Conservation (phyloP, 2,329 filamentous ascomycete species). For the Neonectria hederae region DNA sequence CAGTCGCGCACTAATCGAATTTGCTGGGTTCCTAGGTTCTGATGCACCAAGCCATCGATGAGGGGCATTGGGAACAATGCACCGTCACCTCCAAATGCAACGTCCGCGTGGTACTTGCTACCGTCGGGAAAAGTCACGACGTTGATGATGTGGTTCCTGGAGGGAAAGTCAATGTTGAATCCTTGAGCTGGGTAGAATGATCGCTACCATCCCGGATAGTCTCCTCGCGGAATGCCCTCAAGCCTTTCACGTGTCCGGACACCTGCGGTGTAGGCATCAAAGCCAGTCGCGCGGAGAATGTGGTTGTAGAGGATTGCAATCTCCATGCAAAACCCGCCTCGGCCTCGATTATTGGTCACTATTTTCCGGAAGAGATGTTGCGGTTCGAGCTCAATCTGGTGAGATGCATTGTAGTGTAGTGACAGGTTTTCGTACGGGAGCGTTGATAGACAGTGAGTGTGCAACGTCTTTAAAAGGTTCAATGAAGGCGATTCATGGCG, state of each 20-base stretch:
- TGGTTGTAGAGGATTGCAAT: conserved; percentile 64
- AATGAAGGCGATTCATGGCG: conserved; percentile 21
- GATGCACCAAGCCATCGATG: conserved; percentile 50
- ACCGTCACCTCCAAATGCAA: conserved; percentile 73
- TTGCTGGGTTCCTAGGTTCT: conserved; percentile 64
- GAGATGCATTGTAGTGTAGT: conserved; percentile 59
- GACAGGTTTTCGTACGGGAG: conserved; percentile 67
- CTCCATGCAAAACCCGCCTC: conserved; percentile 71
- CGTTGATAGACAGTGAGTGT: conserved; percentile 39
- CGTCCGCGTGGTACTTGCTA: conserved; percentile 65
- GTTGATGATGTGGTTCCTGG: conserved; percentile 65
- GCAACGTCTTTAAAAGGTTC: conserved; percentile 28
- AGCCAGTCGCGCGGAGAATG: conserved; percentile 60
- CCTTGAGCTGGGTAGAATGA: not conserved
- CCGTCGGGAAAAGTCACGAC: conserved; percentile 64
- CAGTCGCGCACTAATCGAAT: conserved; percentile 61
- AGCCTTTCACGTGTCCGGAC: conserved; percentile 57
- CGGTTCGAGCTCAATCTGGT: conserved; percentile 55
- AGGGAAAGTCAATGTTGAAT: not conserved
- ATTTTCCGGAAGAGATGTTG: conserved; percentile 60
- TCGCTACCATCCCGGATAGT: conserved; percentile 59
- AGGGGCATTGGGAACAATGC: conserved; percentile 67
- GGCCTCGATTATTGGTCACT: conserved; percentile 51
- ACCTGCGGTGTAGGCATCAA: conserved; percentile 64
- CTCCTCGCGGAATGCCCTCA: conserved; percentile 51